Base-by-base conservation (phyloP, 2,329 filamentous ascomycete genomes). In the Apiospora kogelbergensis region DNA sequence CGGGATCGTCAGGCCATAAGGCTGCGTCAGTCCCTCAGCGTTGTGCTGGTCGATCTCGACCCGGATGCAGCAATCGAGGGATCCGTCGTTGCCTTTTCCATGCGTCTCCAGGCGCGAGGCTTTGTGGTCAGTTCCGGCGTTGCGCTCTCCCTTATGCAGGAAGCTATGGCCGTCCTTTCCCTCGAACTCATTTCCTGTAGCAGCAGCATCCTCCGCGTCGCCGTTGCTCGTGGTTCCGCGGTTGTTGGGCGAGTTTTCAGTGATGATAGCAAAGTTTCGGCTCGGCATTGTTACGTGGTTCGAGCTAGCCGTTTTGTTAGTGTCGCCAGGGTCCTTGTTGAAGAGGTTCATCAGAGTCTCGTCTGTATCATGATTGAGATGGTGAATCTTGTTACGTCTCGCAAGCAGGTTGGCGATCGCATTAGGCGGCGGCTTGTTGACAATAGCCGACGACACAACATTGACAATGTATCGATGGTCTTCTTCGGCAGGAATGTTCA, bases 401-500 rank as follows among this genome's bases (percentile, higher is more conserved):
- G 97, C 95, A 67, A 99, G 86, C 64, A 97, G 88, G 79, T 99
- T 97, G 13, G 94, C 94, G 76, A 99, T 92, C 74, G 82, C 95
- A 78, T 91, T 89, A 1, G 95, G 94, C 17, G 95, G 94, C 2
- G 96, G 96, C 74, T 95, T 95, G 79, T 99, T 98, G 73, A 97
- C 95, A 76, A 99, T 98, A 41, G 95, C 95, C 0, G 95, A 98
- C 6, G 94, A 97, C 67, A 98, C 88, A 24, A 99, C 87, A 76
- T 99, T 99, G 66, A 91, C 92, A 90, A 99, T 98, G 80, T 98
- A 98, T 68, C 96, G 89, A 78, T 94, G 92, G 79, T 99, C 96
- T 70, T 91, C 87, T 77, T 95, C 92, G 68, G 90, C 91, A 0
- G 93, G 87, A 42, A 97, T 87, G 67, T 90, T 86, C 60, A 96